Evolutionary conservation across 495 filamentous ascomycete species (phyloP), one percentile per base, ranked within the genome.

Genomic region (Aspergillus conjunctus): DNA sequence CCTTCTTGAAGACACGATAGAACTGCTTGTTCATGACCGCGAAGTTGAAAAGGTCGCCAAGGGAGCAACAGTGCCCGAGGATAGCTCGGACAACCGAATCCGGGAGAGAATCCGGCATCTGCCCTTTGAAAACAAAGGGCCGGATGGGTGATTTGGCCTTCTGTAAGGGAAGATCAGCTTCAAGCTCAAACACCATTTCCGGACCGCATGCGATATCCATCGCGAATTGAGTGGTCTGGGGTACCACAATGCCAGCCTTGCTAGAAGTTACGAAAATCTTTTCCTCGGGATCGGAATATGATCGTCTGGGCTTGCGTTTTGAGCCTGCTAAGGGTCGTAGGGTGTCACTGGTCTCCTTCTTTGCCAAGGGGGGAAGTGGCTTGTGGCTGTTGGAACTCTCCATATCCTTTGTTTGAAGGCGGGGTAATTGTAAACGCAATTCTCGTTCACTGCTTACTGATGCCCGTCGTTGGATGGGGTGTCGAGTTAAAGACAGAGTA

Each of bases 1-100:
- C 76, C 6, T 74, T 69, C 63, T 88, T 88, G 70, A 85, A 88
- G 0, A 85, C 78, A 9, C 76, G 72, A 59, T 87, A 87, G 66
- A 88, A 87, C 9, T 79, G 80, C 49, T 73, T 76, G 73, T 83
- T 85, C 14, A 85, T 73, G 0, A 81, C 68, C 1, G 82, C 84
- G 1, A 82, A 76, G 41, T 77, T 77, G 65, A 87, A 87, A 3
- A 89, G 76, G 65, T 87, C 85, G 51, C 83, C 78, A 0, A 87
- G 73, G 7, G 76, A 81, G 44, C 75, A 69, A 20, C 86, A 74
- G 3, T 70, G 69, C 45, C 77, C 66, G 60, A 88, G 71, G 5
- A 89, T 82, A 20, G 69, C 53, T 17, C 83, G 59, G 22, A 87
- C 75, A 8, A 86, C 69, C 17, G 70, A 64, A 54, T 84, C 79